Base-by-base conservation (phyloP, 768 basidiomycete species). In the Austroboletus festivus region DNA sequence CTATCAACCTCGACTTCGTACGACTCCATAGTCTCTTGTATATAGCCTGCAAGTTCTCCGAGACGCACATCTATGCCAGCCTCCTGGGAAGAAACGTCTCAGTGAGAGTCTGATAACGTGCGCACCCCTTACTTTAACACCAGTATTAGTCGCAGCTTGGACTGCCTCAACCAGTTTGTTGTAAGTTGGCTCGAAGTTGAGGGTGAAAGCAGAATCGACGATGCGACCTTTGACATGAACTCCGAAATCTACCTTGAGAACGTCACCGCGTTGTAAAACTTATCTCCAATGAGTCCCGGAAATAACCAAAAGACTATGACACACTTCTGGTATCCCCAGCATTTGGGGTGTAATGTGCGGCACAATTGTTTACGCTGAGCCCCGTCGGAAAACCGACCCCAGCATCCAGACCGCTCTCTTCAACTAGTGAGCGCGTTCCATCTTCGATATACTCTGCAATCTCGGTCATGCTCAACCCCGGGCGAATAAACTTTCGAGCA, bases 21-120 rank as follows among this genome's bases (percentile, higher is more conserved):
- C 1, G 89, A 92, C 63, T 97, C 93, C 96, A 99, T 99, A 2
- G 93, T 94, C 65, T 99, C 96, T 68, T 99, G 95, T 46, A 98
- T 94, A 43, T 80, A 79, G 0, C 83, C 93, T 3, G 85, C 96
- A 26, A 99, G 77, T 64, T 98, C 95, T 46, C 93, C 93, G 44
- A 98, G 77, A 44, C 94, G 81, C 0, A 89, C 89, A 60, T 98
- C 96, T 56, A 99, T 97, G 4, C 96, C 96, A 5, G 95, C 89
- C 78, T 94, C 93, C 92, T 94, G 56, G 3, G 39, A 44, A 18
- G 21, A 34, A 37, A 21, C 6, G 31, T 34, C 42, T 60, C 22
- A 54, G 59, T 30, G 20, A 3, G 21, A 31, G 50, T 26, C 38
- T 30, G 34, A 28, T 23, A 35, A 33, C 15, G 19, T 9, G 12